A percentile compares a stretch with the other conserved stretches of the same genome.
These are phyloP conservation scores for Candida pini DNA, from an alignment of 805 yeast species.

Conservation along the genomic window DNA sequence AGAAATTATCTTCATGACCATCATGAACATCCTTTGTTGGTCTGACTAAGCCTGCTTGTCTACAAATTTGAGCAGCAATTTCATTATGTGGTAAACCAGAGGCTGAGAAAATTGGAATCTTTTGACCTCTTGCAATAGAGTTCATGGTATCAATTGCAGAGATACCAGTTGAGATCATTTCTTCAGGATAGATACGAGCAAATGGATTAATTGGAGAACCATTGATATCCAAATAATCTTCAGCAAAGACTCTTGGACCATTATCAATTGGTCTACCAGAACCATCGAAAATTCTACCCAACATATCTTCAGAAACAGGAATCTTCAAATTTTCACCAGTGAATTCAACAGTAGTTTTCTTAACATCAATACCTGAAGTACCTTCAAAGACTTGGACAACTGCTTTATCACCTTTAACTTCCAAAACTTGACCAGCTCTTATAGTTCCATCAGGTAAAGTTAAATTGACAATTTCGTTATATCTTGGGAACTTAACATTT, in stretches of 20 bases:
- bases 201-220: slow-evolving; percentile 98
- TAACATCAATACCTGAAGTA: slow-evolving; percentile 97
- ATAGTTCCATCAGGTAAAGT: slow-evolving; percentile 93
- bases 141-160: slow-evolving; percentile 99
- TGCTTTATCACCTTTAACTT: slow-evolving; percentile 95
- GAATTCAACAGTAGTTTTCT: slow-evolving; percentile 95
- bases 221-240: slow-evolving; percentile 95
- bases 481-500: slow-evolving; percentile 83
- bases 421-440: slow-evolving; percentile 97
- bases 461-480: slow-evolving; percentile 92
- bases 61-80: slow-evolving; percentile 99
- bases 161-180: slow-evolving; percentile 98
- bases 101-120: slow-evolving; percentile 98
- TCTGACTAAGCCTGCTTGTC: slow-evolving; percentile 98
- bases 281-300: slow-evolving; percentile 98
- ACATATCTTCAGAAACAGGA: slow-evolving; percentile 93
- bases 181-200: slow-evolving; percentile 98
- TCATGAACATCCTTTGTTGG: slow-evolving; percentile 99
- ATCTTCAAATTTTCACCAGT: slow-evolving; percentile 92
- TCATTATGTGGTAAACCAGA: slow-evolving; percentile 99
- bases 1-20: slow-evolving; percentile 99
- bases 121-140: slow-evolving; percentile 99
- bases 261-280: slow-evolving; percentile 98
- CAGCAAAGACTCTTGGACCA: slow-evolving; percentile 98
- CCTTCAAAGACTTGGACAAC: slow-evolving; percentile 99